Percentiles rank a stretch among this genome's conserved stretches.
phyloP scores from a whole-genome alignment of 2,329 filamentous ascomycete species.

The Exophiala calicioides region DNA sequence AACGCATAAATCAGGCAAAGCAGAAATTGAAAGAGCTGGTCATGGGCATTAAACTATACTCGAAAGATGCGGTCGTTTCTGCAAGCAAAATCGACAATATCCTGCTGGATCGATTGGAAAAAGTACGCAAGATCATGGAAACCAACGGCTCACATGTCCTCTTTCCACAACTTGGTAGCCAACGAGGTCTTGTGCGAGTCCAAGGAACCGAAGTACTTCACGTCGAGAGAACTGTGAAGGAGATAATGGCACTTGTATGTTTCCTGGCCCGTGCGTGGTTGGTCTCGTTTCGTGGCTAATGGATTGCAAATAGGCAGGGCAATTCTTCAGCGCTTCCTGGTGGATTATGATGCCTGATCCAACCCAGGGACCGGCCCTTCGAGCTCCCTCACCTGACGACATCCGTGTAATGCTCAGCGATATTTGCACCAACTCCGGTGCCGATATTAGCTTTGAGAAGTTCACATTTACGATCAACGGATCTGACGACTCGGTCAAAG shows the following conservation, averaged over 20 bases:
- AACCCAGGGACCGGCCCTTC: constrained; percentile 58
- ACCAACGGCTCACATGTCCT: constrained; percentile 93
- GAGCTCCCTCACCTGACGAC: constrained; percentile 64
- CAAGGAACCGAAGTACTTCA: constrained; percentile 92
- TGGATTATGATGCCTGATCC: constrained; percentile 80
- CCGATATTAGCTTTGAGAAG: constrained; percentile 92
- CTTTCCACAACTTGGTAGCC: constrained; percentile 83
- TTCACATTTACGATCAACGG: constrained; percentile 91
- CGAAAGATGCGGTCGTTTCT: constrained; percentile 90
- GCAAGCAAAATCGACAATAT: constrained; percentile 94
- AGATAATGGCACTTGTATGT: constrained; percentile 88
- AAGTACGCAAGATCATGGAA: constrained; percentile 97
- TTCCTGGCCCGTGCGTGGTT: too few species aligned
- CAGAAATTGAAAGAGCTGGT: constrained; percentile 86
- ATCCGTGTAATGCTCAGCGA: constrained; percentile 89
- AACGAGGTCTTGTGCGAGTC: constrained; percentile 80
- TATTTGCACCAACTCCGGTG: constrained; percentile 93
- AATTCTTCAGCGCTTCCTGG: constrained; percentile 98
- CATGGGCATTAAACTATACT: constrained; percentile 74
- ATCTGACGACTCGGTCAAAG: constrained; percentile 93
- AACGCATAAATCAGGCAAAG: constrained; percentile 85
- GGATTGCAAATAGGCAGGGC: constrained; percentile 66
- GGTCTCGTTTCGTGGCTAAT: constrained; percentile 31
- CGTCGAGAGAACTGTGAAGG: constrained; percentile 89
- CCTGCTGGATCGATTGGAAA: constrained; percentile 84